Conservation (phyloP, 495 filamentous ascomycete species). For the Xylaria longipes region DNA sequence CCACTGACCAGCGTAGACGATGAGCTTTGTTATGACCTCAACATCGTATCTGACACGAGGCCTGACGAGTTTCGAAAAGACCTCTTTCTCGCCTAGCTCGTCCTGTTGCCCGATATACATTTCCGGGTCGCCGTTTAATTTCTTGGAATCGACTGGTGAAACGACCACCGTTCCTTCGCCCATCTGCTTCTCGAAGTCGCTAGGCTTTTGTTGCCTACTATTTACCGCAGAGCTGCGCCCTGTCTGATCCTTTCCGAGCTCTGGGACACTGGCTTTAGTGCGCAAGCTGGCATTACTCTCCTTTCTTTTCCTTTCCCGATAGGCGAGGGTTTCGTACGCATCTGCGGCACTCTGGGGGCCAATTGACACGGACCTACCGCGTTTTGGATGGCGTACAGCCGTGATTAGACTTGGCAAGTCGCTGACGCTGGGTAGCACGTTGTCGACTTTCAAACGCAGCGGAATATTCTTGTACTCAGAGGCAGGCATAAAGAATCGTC, state of each 20-base stretch:
- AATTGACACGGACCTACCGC: constrained; percentile 81
- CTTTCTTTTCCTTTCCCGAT: constrained; percentile 78
- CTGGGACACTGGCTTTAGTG: constrained; percentile 29
- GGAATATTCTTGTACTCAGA: constrained; percentile 90
- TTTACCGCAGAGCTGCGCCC: constrained; percentile 38
- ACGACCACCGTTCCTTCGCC: constrained; percentile 59
- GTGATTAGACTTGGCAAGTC: constrained; percentile 81
- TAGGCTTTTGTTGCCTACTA: constrained; percentile 47
- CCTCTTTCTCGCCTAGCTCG: constrained; percentile 71
- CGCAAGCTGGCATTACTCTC: constrained; percentile 64
- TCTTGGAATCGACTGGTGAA: constrained; percentile 46
- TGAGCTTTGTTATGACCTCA: constrained; percentile 93
- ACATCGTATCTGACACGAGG: constrained; percentile 95
- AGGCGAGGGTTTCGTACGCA: constrained; percentile 95
- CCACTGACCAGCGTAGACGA: too few species aligned
- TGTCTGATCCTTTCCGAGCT: constrained; percentile 29
- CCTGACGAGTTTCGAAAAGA: constrained; percentile 84
- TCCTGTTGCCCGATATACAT: constrained; percentile 51
- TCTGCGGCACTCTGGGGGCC: constrained; percentile 96
- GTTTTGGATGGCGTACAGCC: constrained; percentile 75
- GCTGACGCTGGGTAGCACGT: constrained; percentile 82
- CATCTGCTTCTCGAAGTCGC: constrained; percentile 75
- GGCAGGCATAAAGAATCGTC: constrained; percentile 87
- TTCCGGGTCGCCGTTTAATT: constrained; percentile 35
- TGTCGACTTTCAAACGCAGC: constrained; percentile 75